Percentiles rank a stretch among this genome's conserved stretches.
phyloP scores from a whole-genome alignment of 768 basidiomycete genomes.

The Imleria badia region DNA sequence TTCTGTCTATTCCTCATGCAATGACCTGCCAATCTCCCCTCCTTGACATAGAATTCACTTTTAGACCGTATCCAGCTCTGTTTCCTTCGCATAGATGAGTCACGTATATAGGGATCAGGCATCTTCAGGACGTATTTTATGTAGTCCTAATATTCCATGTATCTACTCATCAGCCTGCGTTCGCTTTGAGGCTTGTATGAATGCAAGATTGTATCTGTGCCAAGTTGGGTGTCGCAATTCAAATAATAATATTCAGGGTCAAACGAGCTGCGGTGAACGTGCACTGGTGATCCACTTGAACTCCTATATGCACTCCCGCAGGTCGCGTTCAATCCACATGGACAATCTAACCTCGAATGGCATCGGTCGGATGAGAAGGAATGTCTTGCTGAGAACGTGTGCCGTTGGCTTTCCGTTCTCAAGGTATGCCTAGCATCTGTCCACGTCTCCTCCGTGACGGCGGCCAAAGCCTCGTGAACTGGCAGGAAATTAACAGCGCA shows the following conservation, averaged over 20 bases:
- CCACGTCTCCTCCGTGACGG: neutral
- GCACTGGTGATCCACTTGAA: neutral
- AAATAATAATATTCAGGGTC: neutral
- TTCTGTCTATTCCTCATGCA: slow-evolving; percentile 9
- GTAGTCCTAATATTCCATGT: slow-evolving; percentile 32
- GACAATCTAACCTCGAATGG: slow-evolving; percentile 25
- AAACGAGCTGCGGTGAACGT: neutral
- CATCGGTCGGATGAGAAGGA: slow-evolving; percentile 21
- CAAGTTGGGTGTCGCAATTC: no score
- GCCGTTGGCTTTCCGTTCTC: slow-evolving; percentile 35
- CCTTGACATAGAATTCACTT: slow-evolving; percentile 21
- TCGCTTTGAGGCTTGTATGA: slow-evolving; percentile 18
- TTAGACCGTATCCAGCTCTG: slow-evolving; percentile 20
- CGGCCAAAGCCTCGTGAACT: neutral
- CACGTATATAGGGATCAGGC: slow-evolving; percentile 33
- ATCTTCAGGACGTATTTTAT: slow-evolving; percentile 38
- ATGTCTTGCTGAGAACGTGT: slow-evolving; percentile 20
- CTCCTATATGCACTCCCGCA: slow-evolving; percentile 16
- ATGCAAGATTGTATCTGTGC: slow-evolving; percentile 18
- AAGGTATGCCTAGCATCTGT: slow-evolving; percentile 23
- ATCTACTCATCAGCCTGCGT: slow-evolving; percentile 21
- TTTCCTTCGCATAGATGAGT: slow-evolving; percentile 29
- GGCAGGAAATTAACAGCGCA: slow-evolving; percentile 43
- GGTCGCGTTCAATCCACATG: slow-evolving; percentile 17
- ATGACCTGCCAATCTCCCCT: slow-evolving; percentile 1